Percentiles rank a stretch among this genome's conserved stretches.
phyloP scores from a whole-genome alignment of 139 green algal species.

The Gonium pectorale region DNA sequence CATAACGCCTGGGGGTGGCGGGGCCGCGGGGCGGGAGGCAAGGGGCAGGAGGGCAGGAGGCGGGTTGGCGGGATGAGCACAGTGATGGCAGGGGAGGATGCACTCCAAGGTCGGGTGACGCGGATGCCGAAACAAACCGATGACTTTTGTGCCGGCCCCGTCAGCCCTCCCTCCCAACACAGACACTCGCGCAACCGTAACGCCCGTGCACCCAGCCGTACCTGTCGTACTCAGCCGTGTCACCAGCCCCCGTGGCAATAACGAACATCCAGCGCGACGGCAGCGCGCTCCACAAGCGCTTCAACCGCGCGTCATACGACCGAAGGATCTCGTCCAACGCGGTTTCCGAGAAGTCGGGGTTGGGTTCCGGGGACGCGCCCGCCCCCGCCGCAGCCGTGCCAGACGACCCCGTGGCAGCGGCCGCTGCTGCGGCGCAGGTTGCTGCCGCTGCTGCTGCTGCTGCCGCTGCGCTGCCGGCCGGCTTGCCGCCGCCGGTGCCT shows the following conservation, averaged over 20 bases:
- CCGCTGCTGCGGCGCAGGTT: background rate
- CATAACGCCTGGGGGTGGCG: slow-evolving; percentile 9
- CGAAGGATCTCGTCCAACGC: slow-evolving; percentile 34
- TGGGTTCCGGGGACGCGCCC: background rate
- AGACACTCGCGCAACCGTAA: background rate
- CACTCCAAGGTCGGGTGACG: too few relatives aligned
- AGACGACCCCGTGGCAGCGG: background rate
- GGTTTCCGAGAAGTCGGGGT: slow-evolving; percentile 41
- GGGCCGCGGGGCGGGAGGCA: background rate
- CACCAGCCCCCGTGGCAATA: slow-evolving; percentile 70
- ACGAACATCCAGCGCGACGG: slow-evolving; percentile 72
- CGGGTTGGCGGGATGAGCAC: background rate
- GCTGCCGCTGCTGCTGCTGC: background rate
- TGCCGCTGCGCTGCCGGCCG: background rate
- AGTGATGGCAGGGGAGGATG: background rate
- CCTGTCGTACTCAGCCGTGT: slow-evolving; percentile 60
- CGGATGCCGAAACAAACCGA: too few relatives aligned
- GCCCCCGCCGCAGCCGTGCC: background rate
- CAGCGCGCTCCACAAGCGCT: slow-evolving; percentile 56
- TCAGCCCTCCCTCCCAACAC: background rate
- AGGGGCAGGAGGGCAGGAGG: background rate
- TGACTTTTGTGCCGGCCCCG: background rate
- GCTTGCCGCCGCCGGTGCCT: background rate
- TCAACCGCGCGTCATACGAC: slow-evolving; percentile 47
- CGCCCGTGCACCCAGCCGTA: background rate